Evolutionary conservation across 2,329 filamentous ascomycete genomes (phyloP).

Genomic region (Tetracladium maxilliforme): DNA sequence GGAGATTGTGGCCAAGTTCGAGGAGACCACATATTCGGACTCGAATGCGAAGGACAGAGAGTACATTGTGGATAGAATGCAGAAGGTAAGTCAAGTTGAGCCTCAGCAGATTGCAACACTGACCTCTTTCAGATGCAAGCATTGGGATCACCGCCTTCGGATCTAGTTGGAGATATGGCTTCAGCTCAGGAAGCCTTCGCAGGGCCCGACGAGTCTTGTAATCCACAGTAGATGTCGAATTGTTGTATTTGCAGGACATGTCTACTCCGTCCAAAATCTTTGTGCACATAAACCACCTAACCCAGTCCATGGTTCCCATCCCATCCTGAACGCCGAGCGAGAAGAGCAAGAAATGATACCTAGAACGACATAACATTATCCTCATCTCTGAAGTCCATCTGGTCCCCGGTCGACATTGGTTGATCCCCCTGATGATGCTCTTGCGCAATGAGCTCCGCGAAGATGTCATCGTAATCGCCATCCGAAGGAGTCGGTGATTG

Average conservation of each 20-base stretch:
- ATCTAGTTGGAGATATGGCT: conserved; percentile 81
- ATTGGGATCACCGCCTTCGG: conserved; percentile 75
- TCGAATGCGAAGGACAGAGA: conserved; percentile 68
- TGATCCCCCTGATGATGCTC: conserved; percentile 13
- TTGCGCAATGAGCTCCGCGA: conserved; percentile 49
- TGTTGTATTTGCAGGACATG: background rate
- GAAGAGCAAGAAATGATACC: background rate
- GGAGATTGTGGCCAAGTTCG: conserved; percentile 83
- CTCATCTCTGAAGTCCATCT: conserved; percentile 13
- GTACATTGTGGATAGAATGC: conserved; percentile 95
- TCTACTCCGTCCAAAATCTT: conserved; percentile 2
- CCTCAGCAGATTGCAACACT: conserved; percentile 5
- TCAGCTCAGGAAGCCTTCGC: conserved; percentile 61
- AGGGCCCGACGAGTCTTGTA: conserved; percentile 45
- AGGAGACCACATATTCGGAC: conserved; percentile 69
- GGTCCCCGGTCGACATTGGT: conserved; percentile 9
- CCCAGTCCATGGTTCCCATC: conserved; percentile 2
- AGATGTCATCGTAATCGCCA: conserved; percentile 45
- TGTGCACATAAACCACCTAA: conserved; percentile 3
- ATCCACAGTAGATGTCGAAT: conserved; percentile 35
- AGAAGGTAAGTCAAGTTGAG: conserved; percentile 52
- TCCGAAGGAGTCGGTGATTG: conserved; percentile 15
- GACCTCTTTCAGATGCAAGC: conserved; percentile 71
- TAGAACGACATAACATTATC: conserved; percentile 5
- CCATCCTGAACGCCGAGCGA: conserved; percentile 8